Conservation (phyloP, 371 early-diverging fungal species). For the Mycotypha africana region DNA sequence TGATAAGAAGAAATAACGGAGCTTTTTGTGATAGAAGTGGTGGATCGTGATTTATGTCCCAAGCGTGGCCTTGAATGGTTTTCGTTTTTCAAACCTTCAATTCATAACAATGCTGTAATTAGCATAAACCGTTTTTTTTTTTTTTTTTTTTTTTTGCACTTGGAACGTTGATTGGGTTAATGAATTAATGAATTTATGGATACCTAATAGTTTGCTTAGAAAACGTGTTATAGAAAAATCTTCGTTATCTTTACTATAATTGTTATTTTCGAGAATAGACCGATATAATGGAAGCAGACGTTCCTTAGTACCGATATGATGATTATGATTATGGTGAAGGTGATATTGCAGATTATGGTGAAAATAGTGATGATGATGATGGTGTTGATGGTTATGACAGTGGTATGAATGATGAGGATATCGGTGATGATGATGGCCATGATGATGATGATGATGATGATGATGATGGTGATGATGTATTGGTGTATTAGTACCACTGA, state of each 20-base stretch:
- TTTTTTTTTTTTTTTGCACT: neutral
- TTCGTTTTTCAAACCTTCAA: neutral
- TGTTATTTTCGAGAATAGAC: conserved; percentile 17
- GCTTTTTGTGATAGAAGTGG: conserved; percentile 24
- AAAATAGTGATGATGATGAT: too few species aligned
- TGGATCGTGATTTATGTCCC: conserved; percentile 21
- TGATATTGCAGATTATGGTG: too few species aligned
- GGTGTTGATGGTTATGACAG: too few species aligned
- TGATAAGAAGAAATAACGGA: conserved; percentile 22
- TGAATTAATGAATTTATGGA: neutral
- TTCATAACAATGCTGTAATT: neutral
- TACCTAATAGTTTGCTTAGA: conserved; percentile 23
- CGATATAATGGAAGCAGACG: conserved; percentile 16
- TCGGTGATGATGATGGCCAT: too few species aligned
- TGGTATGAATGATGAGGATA: too few species aligned
- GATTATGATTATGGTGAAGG: too few species aligned
- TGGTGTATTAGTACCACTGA: too few species aligned
- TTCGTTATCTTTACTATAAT: conserved; percentile 3
- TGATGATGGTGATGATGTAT: too few species aligned
- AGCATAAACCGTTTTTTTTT: neutral
- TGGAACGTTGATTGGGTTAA: too few species aligned
- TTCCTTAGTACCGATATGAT: too few species aligned
- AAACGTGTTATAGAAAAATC: conserved; percentile 18
- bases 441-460: too few species aligned
- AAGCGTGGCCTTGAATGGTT: conserved; percentile 7